A percentile compares a stretch with the other conserved stretches of the same genome.
Evolutionary conservation across 2,329 filamentous ascomycete species (phyloP).

Genomic region (Oidium heveae): DNA sequence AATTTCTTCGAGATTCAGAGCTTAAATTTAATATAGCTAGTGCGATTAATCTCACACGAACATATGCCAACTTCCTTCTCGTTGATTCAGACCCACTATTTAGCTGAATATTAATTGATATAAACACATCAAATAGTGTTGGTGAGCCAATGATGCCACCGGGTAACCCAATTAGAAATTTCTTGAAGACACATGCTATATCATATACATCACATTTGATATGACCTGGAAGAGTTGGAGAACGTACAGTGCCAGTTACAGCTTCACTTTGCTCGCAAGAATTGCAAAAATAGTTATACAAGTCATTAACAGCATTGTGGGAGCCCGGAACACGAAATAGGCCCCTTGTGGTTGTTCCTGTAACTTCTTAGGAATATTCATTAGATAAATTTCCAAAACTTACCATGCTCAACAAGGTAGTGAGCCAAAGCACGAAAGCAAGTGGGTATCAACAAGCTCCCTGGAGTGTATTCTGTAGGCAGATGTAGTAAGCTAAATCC

Average conservation of each 20-base stretch:
- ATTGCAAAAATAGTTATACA: constrained; percentile 39
- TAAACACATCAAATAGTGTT: constrained; percentile 32
- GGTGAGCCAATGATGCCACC: constrained; percentile 41
- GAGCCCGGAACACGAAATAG: constrained; percentile 40
- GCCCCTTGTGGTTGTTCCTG: constrained; percentile 22
- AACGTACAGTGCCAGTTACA: constrained; percentile 31
- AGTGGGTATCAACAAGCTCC: constrained; percentile 33
- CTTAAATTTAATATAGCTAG: constrained; percentile 33
- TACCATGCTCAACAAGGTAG: constrained; percentile 33
- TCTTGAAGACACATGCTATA: constrained; percentile 42
- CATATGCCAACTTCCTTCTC: constrained; percentile 26
- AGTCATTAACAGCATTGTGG: constrained; percentile 22
- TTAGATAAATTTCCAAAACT: constrained; percentile 5
- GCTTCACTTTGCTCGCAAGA: constrained; percentile 21
- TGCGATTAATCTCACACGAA: constrained; percentile 39
- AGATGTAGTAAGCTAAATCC: constrained; percentile 37
- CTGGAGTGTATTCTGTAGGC: constrained; percentile 30
- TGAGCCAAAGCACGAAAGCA: constrained; percentile 42
- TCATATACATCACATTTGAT: constrained; percentile 35
- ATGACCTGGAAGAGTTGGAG: constrained; percentile 31
- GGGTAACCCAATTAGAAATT: constrained; percentile 33
- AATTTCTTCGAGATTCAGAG: constrained; percentile 32
- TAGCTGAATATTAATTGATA: constrained; percentile 32
- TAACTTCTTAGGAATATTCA: constrained; percentile 3
- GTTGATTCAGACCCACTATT: constrained; percentile 24